These are phyloP conservation scores for Dittrichia graveolens DNA, from an alignment of 129 eudicot genomes.

Conservation along the genomic window DNA sequence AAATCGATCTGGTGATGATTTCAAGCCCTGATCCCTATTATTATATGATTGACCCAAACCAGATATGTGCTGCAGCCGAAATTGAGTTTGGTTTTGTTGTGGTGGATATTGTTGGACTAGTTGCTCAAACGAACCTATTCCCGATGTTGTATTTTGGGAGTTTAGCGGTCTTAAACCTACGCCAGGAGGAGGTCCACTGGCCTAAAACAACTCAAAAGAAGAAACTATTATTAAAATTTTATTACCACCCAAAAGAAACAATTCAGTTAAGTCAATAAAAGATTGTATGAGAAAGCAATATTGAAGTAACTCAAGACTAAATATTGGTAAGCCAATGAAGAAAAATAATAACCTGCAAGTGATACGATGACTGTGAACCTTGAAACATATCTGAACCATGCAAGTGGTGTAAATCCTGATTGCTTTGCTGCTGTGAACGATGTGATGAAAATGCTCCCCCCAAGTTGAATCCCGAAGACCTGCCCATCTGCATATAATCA, in stretches of 20 bases:
- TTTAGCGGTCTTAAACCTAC: slow-evolving; percentile 72
- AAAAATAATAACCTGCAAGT: slow-evolving; percentile 54
- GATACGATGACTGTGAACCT: slow-evolving; percentile 61
- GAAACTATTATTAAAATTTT: neutral
- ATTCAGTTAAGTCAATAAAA: neutral
- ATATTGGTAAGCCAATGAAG: neutral
- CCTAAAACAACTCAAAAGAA: slow-evolving; percentile 41
- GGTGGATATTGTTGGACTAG: slow-evolving; percentile 81
- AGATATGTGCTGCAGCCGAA: slow-evolving; percentile 65
- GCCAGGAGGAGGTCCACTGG: slow-evolving; percentile 70
- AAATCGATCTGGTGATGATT: slow-evolving; percentile 68
- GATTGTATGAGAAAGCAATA: neutral
- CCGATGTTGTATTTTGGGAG: slow-evolving; percentile 58
- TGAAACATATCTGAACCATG: slow-evolving; percentile 78
- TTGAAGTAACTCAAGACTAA: neutral
- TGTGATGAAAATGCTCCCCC: slow-evolving; percentile 77
- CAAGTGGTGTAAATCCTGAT: slow-evolving; percentile 70
- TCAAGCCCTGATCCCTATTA: slow-evolving; percentile 64
- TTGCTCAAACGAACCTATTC: slow-evolving; percentile 81
- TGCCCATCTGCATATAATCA: slow-evolving; percentile 58
- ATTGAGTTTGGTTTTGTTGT: slow-evolving; percentile 72
- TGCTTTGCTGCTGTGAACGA: slow-evolving; percentile 78
- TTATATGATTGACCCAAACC: slow-evolving; percentile 47
- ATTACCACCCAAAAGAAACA: neutral
- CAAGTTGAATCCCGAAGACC: slow-evolving; percentile 78